Base-by-base conservation (phyloP, 805 yeast genomes). In the Yarrowia divulgata region DNA sequence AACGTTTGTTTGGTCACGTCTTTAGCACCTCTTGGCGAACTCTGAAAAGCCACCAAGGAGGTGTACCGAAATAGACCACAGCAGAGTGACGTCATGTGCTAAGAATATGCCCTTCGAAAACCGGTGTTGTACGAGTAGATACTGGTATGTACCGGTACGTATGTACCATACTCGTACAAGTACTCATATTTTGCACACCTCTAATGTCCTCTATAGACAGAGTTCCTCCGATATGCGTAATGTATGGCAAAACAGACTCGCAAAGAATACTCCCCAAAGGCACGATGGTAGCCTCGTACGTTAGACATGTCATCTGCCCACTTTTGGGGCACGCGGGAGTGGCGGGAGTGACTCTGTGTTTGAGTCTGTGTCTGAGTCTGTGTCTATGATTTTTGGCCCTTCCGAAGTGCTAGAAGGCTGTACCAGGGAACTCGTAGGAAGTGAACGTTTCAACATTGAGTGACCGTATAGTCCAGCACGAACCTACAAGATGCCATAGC, bases 221-320 rank as follows among this genome's bases (percentile, higher is more conserved):
- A 23, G 29, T 23, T 23, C 29, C 29, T 23, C 9, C 14, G 40
- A 9, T 29, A 19, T 45, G 48, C 48, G 29, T 45, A 45, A 19
- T 42, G n/a, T 45, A 23, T 23, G 16, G 54, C 8, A 8, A 49
- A 49, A 49, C 55, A 49, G 55, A 34, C 55, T 34, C 39, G 14
- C 14, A 10, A 40, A n/a, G 37, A 4, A 23, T 12, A 16, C 54
- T 32, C 18, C n/a, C 8, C 34, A 18, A 4, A 34, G 39, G 39
- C 29, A 52, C 42, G 50, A 52, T 18, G 18, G 9, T 35, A 37
- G 39, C 35, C 16, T 54, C 45, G 34, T 54, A 54, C 60, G 45
- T 54, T 54, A 54, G 35, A 54, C 35, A 54, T 54, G 60, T 45
- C 60, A 37, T 37, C 60, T 54, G 60, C 60, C 60, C 60, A 54